Conservation (phyloP, 192 early-diverging fungal genomes). For the Pecoramyces ruminantium region DNA sequence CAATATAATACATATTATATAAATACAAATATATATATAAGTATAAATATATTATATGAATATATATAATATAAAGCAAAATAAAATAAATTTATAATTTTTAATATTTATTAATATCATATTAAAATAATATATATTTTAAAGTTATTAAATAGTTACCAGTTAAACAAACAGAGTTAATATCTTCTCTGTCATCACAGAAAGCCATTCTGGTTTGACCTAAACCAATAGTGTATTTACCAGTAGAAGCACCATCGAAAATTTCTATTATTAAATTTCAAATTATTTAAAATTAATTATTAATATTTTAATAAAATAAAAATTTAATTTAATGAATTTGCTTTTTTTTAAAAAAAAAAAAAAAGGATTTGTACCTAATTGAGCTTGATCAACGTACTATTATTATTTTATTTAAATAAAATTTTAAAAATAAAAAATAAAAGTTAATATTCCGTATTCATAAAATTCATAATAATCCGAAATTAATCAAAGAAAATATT, state of each 20-base stretch:
- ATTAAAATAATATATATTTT: no score
- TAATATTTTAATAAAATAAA: background rate
- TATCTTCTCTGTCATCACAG: conserved; percentile 90
- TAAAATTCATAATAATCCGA: background rate
- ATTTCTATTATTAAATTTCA: conserved; percentile 30
- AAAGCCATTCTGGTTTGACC: conserved; percentile 91
- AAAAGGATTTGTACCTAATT: conserved; percentile 6
- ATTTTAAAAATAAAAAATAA: background rate
- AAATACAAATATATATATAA: no score
- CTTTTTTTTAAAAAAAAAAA: no score
- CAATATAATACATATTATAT: no score
- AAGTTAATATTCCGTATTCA: background rate
- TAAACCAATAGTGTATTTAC: conserved; percentile 97
- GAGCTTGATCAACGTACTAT: conserved; percentile 40
- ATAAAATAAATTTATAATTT: no score
- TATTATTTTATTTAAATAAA: background rate
- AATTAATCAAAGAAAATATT: background rate
- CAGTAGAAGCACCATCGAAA: conserved; percentile 80
- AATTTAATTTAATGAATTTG: no score
- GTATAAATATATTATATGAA: conserved; percentile 5
- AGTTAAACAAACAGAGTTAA: conserved; percentile 73
- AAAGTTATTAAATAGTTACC: conserved; percentile 30
- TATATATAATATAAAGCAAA: conserved; percentile 6
- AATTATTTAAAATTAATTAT: no score
- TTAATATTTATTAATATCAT: no score